Evolutionary conservation across 495 filamentous ascomycete genomes (phyloP).

Genomic region (Penicillium macrosclerotiorum): DNA sequence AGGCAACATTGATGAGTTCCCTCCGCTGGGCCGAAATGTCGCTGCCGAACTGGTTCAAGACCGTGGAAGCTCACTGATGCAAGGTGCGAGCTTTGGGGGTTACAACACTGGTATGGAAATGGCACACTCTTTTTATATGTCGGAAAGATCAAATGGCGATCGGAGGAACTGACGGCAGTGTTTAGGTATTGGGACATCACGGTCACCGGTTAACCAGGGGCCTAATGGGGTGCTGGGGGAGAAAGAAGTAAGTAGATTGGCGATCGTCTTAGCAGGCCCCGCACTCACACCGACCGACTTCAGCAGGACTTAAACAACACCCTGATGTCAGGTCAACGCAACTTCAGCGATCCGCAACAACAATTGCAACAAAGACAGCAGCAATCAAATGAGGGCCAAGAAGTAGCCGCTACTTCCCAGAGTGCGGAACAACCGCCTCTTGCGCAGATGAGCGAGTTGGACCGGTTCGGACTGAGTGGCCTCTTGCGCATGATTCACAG

Average conservation of each 20-base stretch:
- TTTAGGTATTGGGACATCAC: conserved; percentile 38
- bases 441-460: conserved; percentile 72
- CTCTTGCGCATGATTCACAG: conserved; percentile 75
- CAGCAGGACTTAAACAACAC: conserved; percentile 34
- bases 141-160: not conserved
- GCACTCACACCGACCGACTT: conserved; percentile 17
- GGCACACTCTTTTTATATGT: conserved; percentile 19
- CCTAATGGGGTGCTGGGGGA: conserved; percentile 41
- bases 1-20: conserved; percentile 77
- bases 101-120: conserved; percentile 43
- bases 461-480: conserved; percentile 79
- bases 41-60: conserved; percentile 72
- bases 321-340: conserved; percentile 34
- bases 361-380: conserved; percentile 38
- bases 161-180: conserved; percentile 13
- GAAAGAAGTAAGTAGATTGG: conserved; percentile 38
- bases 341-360: conserved; percentile 34
- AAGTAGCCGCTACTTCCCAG: conserved; percentile 34
- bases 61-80: conserved; percentile 60
- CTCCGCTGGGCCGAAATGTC: conserved; percentile 70
- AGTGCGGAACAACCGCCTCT: conserved; percentile 57
- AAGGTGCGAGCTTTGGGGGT: conserved; percentile 61
- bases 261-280: conserved; percentile 14
- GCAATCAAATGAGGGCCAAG: conserved; percentile 39
- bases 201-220: conserved; percentile 42